These are phyloP conservation scores for Prinsepia uniflora DNA, from an alignment of 306 rosid genomes.

Conservation along the genomic window DNA sequence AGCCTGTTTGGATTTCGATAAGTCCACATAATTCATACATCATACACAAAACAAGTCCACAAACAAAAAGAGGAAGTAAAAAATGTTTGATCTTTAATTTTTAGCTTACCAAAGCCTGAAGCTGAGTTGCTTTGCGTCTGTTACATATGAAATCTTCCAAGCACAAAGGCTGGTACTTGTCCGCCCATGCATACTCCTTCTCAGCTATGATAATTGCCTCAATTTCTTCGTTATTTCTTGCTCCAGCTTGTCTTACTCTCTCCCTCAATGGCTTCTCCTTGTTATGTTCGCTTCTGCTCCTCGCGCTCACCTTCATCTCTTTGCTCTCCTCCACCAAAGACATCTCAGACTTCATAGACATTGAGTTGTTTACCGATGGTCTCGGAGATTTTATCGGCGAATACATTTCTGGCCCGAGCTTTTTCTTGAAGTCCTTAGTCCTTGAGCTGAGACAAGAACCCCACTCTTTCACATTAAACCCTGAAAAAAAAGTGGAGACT, in stretches of 20 bases:
- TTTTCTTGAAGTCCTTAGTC: background rate
- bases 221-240: background rate
- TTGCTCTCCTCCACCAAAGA: constrained; percentile 2
- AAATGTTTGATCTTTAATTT: background rate
- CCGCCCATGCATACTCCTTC: constrained; percentile 51
- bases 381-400: background rate
- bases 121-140: constrained; percentile 41
- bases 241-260: constrained; percentile 15
- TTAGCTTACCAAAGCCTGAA: constrained; percentile 40
- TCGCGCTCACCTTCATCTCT: constrained; percentile 2
- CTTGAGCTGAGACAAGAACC: constrained; percentile 11
- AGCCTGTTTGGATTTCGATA: constrained; percentile 27
- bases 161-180: constrained; percentile 50
- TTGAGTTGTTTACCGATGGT: background rate
- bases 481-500: constrained; percentile 12
- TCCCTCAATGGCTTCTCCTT: constrained; percentile 63
- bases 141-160: constrained; percentile 73
- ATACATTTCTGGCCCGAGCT: background rate
- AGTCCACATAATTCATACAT: background rate
- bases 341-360: background rate
- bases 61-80: no score
- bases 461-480: constrained; percentile 19
- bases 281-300: background rate
- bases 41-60: background rate
- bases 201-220: background rate